phyloP scores from a whole-genome alignment of 2,329 filamentous ascomycete genomes.

The Chrysosphaeria jannelii region DNA sequence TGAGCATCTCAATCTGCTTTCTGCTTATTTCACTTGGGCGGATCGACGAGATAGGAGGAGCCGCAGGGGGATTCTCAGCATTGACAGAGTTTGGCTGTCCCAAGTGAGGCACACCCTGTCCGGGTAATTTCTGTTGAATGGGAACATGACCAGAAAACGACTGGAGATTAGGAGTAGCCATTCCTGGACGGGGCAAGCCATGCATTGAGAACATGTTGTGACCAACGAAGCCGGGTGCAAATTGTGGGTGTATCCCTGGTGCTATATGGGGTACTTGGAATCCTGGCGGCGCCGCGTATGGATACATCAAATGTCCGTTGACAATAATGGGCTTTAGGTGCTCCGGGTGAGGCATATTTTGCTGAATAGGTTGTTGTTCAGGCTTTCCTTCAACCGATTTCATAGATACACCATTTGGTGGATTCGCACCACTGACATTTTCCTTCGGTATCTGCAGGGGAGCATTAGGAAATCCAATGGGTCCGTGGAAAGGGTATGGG shows the following conservation, averaged over 20 bases:
- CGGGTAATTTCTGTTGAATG: too few relatives aligned
- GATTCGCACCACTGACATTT: too few relatives aligned
- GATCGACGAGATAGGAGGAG: slow-evolving; percentile 24
- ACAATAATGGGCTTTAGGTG: slow-evolving; percentile 14
- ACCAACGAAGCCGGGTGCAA: slow-evolving; percentile 4
- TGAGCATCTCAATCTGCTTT: slow-evolving; percentile 22
- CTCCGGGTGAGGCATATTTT: too few relatives aligned
- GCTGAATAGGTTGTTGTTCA: too few relatives aligned
- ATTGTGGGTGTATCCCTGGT: slow-evolving; percentile 2
- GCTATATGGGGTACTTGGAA: slow-evolving; percentile 3
- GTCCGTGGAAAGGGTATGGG: slow-evolving; percentile 6
- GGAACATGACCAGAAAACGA: too few relatives aligned
- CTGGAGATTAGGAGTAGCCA: too few relatives aligned
- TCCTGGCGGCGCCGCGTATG: slow-evolving; percentile 5
- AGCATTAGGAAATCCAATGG: slow-evolving; percentile 1
- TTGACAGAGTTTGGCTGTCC: too few relatives aligned
- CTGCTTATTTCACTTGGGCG: slow-evolving; percentile 27
- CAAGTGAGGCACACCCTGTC: too few relatives aligned
- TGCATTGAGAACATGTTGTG: too few relatives aligned
- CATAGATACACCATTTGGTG: too few relatives aligned
- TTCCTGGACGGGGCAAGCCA: slow-evolving; percentile 1
- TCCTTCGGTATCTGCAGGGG: too few relatives aligned
- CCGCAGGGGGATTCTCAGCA: slow-evolving; percentile 6
- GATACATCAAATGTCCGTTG: slow-evolving; percentile 10
- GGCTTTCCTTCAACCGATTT: too few relatives aligned